phyloP scores from a whole-genome alignment of 2,329 filamentous ascomycete species.

The Penicillium sp. region DNA sequence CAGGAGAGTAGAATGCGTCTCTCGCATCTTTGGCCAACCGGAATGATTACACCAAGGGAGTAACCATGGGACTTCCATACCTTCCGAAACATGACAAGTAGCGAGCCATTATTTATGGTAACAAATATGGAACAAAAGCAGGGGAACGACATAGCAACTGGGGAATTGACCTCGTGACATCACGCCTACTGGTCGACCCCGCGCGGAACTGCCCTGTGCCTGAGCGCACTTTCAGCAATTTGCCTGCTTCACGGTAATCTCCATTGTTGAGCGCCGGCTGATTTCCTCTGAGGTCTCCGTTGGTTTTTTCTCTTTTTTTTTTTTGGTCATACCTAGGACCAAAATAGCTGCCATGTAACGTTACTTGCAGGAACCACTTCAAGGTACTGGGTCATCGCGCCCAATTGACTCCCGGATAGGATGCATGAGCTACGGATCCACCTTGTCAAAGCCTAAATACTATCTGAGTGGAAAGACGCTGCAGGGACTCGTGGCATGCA shows the following conservation, averaged over 20 bases:
- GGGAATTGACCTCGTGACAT: slow-evolving; percentile 1
- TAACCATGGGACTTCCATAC: slow-evolving; percentile 6
- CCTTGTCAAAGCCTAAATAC: neutral
- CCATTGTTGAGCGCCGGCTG: neutral
- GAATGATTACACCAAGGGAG: neutral
- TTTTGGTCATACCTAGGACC: neutral
- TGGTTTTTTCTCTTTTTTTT: neutral
- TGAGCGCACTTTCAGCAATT: slow-evolving; percentile 1
- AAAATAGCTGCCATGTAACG: slow-evolving; percentile 16
- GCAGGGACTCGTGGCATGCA: slow-evolving; percentile 14
- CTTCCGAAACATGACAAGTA: slow-evolving; percentile 9
- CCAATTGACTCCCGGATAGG: slow-evolving; percentile 9
- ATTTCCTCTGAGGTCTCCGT: neutral
- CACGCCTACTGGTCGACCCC: slow-evolving; percentile 6
- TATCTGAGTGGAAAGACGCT: neutral
- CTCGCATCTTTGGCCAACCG: neutral
- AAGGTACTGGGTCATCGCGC: neutral
- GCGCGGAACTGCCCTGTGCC: slow-evolving; percentile 4
- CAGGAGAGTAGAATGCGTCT: neutral
- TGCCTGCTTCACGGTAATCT: neutral
- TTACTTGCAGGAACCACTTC: slow-evolving; percentile 16
- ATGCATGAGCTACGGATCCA: slow-evolving; percentile 1
- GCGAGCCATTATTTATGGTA: neutral
- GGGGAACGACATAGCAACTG: neutral
- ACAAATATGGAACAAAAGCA: neutral